These are phyloP conservation scores for Trichoderma sp. DNA, from an alignment of 2,329 filamentous ascomycete species.

Conservation along the genomic window DNA sequence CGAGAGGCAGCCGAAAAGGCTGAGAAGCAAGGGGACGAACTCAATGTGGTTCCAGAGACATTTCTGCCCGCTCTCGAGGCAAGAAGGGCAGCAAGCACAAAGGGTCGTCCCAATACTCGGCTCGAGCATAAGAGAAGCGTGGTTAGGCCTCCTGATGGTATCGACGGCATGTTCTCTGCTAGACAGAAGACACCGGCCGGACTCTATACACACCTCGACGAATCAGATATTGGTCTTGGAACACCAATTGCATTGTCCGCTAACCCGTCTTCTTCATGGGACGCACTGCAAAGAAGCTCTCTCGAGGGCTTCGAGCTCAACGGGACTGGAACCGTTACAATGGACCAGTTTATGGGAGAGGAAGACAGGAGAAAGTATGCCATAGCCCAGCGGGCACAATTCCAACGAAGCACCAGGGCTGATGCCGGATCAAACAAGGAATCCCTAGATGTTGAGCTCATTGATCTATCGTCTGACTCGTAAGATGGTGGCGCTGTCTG, in stretches of 20 bases:
- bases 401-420: constrained; percentile 30
- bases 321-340: constrained; percentile 57
- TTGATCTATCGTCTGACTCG: constrained; percentile 16
- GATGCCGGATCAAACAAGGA: neutral
- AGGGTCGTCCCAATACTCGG: constrained; percentile 35
- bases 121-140: constrained; percentile 55
- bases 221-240: constrained; percentile 21
- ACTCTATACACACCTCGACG: constrained; percentile 61
- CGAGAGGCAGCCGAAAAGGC: constrained; percentile 84
- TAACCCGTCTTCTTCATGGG: constrained; percentile 18
- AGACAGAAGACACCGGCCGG: constrained; percentile 68
- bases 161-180: constrained; percentile 78
- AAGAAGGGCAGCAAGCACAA: constrained; percentile 35
- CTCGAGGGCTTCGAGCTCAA: constrained; percentile 66
- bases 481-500: neutral
- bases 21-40: constrained; percentile 76
- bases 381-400: constrained; percentile 62
- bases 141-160: constrained; percentile 70
- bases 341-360: constrained; percentile 76
- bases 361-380: constrained; percentile 76
- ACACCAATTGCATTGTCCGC: constrained; percentile 9
- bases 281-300: constrained; percentile 52
- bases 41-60: constrained; percentile 86
- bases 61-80: constrained; percentile 67
- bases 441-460: constrained; percentile 23